phyloP scores from a whole-genome alignment of 192 early-diverging fungal genomes.

The Rhizophagus sp. region DNA sequence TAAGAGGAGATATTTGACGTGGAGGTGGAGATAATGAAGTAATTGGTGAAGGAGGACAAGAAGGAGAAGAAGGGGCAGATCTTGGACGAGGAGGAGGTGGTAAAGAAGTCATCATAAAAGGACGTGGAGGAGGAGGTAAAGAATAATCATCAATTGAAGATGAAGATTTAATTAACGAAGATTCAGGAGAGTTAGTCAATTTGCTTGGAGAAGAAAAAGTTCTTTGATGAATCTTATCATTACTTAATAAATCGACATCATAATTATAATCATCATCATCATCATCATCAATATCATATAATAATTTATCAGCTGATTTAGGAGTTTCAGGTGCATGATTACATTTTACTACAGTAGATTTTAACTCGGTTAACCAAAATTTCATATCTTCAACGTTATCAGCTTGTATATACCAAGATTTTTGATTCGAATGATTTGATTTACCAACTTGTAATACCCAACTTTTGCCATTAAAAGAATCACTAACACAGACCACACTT shows the following conservation, averaged over 20 bases:
- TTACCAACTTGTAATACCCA: constrained; percentile 43
- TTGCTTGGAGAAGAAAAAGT: not conserved
- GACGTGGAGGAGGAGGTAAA: constrained; percentile 27
- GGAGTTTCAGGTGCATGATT: constrained; percentile 8
- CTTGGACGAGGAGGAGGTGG: constrained; percentile 18
- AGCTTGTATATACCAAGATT: constrained; percentile 46
- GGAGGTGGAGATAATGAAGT: not conserved
- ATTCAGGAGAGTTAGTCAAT: constrained; percentile 17
- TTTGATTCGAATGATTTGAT: constrained; percentile 35
- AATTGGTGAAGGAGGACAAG: not conserved
- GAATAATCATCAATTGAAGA: constrained; percentile 22
- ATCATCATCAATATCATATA: not conserved
- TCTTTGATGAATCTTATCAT: not conserved
- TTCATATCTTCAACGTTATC: constrained; percentile 43
- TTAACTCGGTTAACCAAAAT: constrained; percentile 41
- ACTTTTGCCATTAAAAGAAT: constrained; percentile 41
- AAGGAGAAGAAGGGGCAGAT: not conserved
- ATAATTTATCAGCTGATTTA: not conserved
- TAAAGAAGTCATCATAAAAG: constrained; percentile 4
- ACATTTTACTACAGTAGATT: constrained; percentile 37
- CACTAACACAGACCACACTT: constrained; percentile 48
- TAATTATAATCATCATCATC: constrained; percentile 11
- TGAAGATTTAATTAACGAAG: not conserved
- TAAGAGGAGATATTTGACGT: not conserved
- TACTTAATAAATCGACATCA: not conserved